Evolutionary conservation across 495 filamentous ascomycete species (phyloP), one percentile per base, ranked within the genome.

Genomic region (Annulohypoxylon nitens): DNA sequence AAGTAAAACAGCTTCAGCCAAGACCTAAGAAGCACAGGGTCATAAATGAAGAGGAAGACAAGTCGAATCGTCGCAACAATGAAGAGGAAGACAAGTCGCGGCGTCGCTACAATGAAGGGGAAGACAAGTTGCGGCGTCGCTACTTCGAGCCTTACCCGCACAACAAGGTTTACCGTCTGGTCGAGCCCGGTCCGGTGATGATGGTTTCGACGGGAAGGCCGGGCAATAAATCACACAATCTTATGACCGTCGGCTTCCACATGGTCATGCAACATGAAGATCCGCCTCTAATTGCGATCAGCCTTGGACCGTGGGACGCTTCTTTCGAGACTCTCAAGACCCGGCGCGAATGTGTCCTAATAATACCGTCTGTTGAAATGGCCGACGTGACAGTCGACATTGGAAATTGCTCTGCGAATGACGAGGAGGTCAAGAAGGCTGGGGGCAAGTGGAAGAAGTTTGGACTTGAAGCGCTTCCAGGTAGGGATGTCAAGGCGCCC

Each of bases 331-430:
- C 69, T 4, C 76, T 82, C 25, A 75, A 77, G 64, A 73, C 72
- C 47, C 69, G 74, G 53, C 69, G 75, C 36, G 72, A 79, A 54
- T 82, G 80, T 57, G 79, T 82, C 36, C 65, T 82, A 20, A 71
- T 78, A 25, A 68, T 80, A 2, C 80, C 80, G 3, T 67, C 58
- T 33, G 75, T 77, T 2, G 67, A 76, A 61, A 78, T 82, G 61
- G 80, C 79, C 7, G 47, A 48, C 2, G 45, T 60, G 1, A 76
- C 78, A 2, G 73, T 81, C 33, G 80, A 81, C 54, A 69, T 82
- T 26, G 80, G 80, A 33, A 81, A 82, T 48, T 79, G 78, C 53
- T 81, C 79, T 73, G 84, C 83, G 2, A 86, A 88, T 14, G 88
- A 90, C 43, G 47, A 57, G 2, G 47, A 71, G 16, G 62, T 41